Conservation (phyloP, 768 basidiomycete genomes). For the Leccinum sublutescens region DNA sequence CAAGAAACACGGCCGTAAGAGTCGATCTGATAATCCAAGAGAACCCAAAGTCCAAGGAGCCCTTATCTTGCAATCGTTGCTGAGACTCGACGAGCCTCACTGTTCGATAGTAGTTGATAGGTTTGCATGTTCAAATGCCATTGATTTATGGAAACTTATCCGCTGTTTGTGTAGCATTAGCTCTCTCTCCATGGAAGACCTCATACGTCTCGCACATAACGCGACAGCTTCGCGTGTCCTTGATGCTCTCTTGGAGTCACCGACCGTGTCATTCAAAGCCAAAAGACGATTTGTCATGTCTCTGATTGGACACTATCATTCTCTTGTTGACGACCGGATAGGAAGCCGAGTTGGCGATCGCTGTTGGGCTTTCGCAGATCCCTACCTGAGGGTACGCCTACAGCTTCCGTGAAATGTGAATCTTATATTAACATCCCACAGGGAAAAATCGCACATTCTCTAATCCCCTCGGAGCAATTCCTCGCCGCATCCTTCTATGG, state of each 20-base stretch:
- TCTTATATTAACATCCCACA: constrained; percentile 31
- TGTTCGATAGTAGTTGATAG: constrained; percentile 69
- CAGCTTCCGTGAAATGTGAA: neutral
- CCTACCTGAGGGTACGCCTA: constrained; percentile 76
- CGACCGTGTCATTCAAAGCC: constrained; percentile 58
- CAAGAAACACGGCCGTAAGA: constrained; percentile 15
- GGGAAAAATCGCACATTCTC: constrained; percentile 90
- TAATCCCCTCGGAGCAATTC: constrained; percentile 66
- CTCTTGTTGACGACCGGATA: constrained; percentile 83
- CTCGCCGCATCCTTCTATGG: constrained; percentile 82
- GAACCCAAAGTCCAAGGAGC: constrained; percentile 83
- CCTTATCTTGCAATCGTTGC: constrained; percentile 77
- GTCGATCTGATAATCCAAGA: constrained; percentile 35
- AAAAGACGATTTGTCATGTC: constrained; percentile 71
- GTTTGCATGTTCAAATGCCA: constrained; percentile 37
- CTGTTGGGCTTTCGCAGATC: constrained; percentile 91
- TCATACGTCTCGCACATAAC: constrained; percentile 58
- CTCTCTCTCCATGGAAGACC: constrained; percentile 55
- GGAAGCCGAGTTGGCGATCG: constrained; percentile 89
- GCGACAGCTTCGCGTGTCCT: constrained; percentile 76
- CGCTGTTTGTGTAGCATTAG: constrained; percentile 45
- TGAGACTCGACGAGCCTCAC: constrained; percentile 64
- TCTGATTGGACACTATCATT: constrained; percentile 76
- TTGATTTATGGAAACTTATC: constrained; percentile 7
- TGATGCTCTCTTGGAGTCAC: constrained; percentile 71